Percentiles rank a stretch among this genome's conserved stretches.
phyloP scores from a whole-genome alignment of 805 yeast species.

The Yarrowia sp. region DNA sequence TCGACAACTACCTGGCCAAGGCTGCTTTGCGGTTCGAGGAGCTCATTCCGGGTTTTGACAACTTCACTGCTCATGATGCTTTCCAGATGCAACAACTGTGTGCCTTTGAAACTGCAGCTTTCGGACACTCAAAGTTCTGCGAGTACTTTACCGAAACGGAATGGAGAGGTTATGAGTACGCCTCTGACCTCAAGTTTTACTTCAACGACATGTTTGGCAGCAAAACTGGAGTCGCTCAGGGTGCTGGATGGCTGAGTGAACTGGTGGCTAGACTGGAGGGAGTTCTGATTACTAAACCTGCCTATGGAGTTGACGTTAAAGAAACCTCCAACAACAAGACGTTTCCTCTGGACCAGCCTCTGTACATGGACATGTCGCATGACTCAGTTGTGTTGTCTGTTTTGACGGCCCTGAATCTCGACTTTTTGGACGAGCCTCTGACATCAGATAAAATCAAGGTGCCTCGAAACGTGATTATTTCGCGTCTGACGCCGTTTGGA shows the following conservation, averaged over 20 bases:
- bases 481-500: conserved; percentile 44
- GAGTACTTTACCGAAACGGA: conserved; percentile 65
- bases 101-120: conserved; percentile 70
- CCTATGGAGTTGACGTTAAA: conserved; percentile 50
- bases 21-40: conserved; percentile 58
- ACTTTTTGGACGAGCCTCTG: conserved; percentile 42
- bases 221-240: conserved; percentile 55
- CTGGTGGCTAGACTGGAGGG: conserved; percentile 45
- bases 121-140: conserved; percentile 66
- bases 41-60: conserved; percentile 50
- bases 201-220: conserved; percentile 61
- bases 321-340: conserved; percentile 33
- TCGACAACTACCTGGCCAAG: conserved; percentile 44
- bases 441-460: conserved; percentile 45
- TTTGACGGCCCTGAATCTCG: conserved; percentile 61
- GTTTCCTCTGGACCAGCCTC: conserved; percentile 46
- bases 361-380: conserved; percentile 71
- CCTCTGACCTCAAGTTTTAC: conserved; percentile 55
- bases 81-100: conserved; percentile 56
- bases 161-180: conserved; percentile 59
- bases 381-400: conserved; percentile 64
- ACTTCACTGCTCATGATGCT: conserved; percentile 53
- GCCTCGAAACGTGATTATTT: conserved; percentile 42
- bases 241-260: conserved; percentile 53
- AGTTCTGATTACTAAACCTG: conserved; percentile 49